Conservation (phyloP, 768 basidiomycete species). For the Tricholomella constricta region DNA sequence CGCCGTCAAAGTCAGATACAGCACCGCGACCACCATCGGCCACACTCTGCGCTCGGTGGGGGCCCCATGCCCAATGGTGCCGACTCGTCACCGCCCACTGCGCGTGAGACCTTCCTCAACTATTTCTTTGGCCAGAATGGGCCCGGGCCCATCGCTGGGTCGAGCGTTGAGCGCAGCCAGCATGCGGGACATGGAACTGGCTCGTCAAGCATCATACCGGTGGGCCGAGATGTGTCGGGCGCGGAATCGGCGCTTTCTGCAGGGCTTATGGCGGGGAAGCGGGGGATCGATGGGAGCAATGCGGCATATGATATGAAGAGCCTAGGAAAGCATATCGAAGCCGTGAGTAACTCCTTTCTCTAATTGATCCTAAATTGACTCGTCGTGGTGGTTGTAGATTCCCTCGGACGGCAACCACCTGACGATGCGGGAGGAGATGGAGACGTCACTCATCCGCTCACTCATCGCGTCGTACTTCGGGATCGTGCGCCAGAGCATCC, state of each 20-base stretch:
- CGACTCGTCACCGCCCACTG: slow-evolving; percentile 50
- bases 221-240: slow-evolving; percentile 67
- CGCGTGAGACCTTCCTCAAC: slow-evolving; percentile 91
- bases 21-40: slow-evolving; percentile 25
- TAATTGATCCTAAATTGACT: background rate
- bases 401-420: slow-evolving; percentile 64
- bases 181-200: slow-evolving; percentile 23
- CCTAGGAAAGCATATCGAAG: slow-evolving; percentile 95
- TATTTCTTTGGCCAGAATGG: slow-evolving; percentile 97
- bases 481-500: slow-evolving; percentile 95
- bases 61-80: slow-evolving; percentile 26
- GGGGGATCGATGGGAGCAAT: slow-evolving; percentile 68
- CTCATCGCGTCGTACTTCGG: slow-evolving; percentile 95
- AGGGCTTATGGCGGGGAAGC: slow-evolving; percentile 69
- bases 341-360: slow-evolving; percentile 64
- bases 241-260: slow-evolving; percentile 50
- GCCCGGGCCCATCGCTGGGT: slow-evolving; percentile 66
- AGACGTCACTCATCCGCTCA: slow-evolving; percentile 91
- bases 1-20: slow-evolving; percentile 21
- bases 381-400: slow-evolving; percentile 13
- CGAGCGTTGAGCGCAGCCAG: slow-evolving; percentile 45
- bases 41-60: slow-evolving; percentile 38
- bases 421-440: slow-evolving; percentile 91
- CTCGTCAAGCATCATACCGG: slow-evolving; percentile 39
- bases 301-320: slow-evolving; percentile 99